A percentile compares a stretch with the other conserved stretches of the same genome.
Conservation (phyloP, 495 filamentous ascomycete genomes). For the Aspergillus saccharolyticus region DNA sequence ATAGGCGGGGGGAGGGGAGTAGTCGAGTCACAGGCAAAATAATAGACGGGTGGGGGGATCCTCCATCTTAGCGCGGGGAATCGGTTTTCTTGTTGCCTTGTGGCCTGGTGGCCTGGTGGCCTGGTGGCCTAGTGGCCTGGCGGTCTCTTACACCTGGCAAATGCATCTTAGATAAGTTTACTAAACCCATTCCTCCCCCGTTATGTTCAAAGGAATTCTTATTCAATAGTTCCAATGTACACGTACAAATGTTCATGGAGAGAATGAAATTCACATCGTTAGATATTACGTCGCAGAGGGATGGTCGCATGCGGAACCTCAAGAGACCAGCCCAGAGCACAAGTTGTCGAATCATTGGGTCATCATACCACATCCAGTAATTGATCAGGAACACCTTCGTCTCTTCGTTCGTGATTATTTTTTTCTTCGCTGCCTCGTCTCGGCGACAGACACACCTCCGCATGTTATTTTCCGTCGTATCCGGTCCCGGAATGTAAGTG, state of each 20-base stretch:
- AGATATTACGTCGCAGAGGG: conserved; percentile 1
- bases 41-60: not conserved
- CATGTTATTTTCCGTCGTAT: conserved; percentile 6
- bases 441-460: not conserved
- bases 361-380: conserved; percentile 12
- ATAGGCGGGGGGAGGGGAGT: not conserved
- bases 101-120: not conserved
- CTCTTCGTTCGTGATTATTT: conserved; percentile 1
- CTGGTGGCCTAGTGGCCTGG: not conserved
- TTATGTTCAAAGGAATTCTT: not conserved
- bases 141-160: no score
- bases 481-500: conserved; percentile 9
- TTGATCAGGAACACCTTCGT: not conserved
- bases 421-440: not conserved
- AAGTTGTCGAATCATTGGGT: conserved; percentile 4
- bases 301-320: not conserved
- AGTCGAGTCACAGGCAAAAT: not conserved
- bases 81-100: not conserved
- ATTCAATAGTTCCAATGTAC: conserved; percentile 4
- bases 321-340: conserved; percentile 2
- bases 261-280: conserved; percentile 3
- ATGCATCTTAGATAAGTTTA: no score
- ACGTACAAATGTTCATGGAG: not conserved
- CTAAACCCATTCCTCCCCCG: no score
- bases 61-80: not conserved